Percentiles rank a stretch among this genome's conserved stretches.
Conservation (phyloP, 108 stramenopile genomes). For the Stephanodiscus triporus region DNA sequence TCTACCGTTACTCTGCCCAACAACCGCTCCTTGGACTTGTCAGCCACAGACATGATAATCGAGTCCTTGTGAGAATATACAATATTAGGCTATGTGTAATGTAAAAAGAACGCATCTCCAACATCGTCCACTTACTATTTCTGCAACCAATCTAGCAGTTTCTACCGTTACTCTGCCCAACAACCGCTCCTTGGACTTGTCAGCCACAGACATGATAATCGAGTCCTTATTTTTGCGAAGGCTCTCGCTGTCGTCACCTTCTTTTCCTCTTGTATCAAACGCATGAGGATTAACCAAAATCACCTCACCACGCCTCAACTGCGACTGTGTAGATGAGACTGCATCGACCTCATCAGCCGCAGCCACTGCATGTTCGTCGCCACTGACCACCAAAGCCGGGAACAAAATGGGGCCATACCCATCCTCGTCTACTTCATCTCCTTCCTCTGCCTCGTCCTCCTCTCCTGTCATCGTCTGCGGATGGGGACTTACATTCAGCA, state of each 20-base stretch:
- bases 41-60: background rate
- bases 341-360: constrained; percentile 10
- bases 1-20: constrained; percentile 70
- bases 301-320: constrained; percentile 45
- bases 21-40: constrained; percentile 49
- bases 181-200: constrained; percentile 49
- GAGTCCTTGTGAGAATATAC: background rate
- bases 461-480: constrained; percentile 5
- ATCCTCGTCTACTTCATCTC: constrained; percentile 33
- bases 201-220: background rate
- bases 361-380: background rate
- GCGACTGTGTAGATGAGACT: background rate
- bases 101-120: background rate
- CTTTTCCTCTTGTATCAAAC: constrained; percentile 44
- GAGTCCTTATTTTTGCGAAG: background rate
- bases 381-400: constrained; percentile 15
- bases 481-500: constrained; percentile 30
- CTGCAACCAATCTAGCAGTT: constrained; percentile 71
- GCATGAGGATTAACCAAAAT: constrained; percentile 81
- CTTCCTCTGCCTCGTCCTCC: background rate
- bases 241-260: background rate
- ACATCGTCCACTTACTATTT: constrained; percentile 47
- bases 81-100: background rate
- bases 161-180: constrained; percentile 70
- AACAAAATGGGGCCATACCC: constrained; percentile 42